These are phyloP conservation scores for Hura crepitans DNA, from an alignment of 441 rosid genomes.

Conservation along the genomic window DNA sequence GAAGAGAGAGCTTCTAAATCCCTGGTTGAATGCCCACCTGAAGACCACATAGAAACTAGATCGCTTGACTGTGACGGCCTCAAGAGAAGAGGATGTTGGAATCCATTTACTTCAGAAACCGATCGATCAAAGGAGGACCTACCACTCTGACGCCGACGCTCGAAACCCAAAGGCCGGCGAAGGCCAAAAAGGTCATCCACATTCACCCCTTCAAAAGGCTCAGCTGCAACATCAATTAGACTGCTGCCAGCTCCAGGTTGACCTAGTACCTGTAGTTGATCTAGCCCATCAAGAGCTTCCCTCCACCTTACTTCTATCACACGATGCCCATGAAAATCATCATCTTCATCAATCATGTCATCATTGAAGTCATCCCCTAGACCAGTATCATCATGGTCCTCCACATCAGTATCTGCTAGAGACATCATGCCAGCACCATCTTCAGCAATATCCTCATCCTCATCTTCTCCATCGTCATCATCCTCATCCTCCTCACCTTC, in stretches of 20 bases:
- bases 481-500: conserved; percentile 95
- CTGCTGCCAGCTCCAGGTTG: conserved; percentile 73
- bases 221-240: conserved; percentile 85
- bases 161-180: conserved; percentile 87
- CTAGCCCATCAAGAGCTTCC: conserved; percentile 93
- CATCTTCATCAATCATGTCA: conserved; percentile 97
- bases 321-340: conserved; percentile 84
- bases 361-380: conserved; percentile 89
- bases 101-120: conserved; percentile 75
- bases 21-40: conserved; percentile 65
- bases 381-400: conserved; percentile 92
- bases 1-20: conserved; percentile 69
- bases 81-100: conserved; percentile 88
- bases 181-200: conserved; percentile 92
- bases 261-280: conserved; percentile 85
- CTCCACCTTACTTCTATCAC: conserved; percentile 96
- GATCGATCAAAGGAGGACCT: conserved; percentile 76
- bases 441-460: conserved; percentile 89
- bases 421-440: conserved; percentile 98
- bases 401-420: conserved; percentile 88
- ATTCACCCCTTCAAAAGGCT: conserved; percentile 96
- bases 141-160: conserved; percentile 76
- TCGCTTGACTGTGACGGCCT: conserved; percentile 80
- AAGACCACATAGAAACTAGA: conserved; percentile 58
- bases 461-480: conserved; percentile 64